Evolutionary conservation across 345 rosid species (phyloP).

Genomic region (Hibiscus trionum): DNA sequence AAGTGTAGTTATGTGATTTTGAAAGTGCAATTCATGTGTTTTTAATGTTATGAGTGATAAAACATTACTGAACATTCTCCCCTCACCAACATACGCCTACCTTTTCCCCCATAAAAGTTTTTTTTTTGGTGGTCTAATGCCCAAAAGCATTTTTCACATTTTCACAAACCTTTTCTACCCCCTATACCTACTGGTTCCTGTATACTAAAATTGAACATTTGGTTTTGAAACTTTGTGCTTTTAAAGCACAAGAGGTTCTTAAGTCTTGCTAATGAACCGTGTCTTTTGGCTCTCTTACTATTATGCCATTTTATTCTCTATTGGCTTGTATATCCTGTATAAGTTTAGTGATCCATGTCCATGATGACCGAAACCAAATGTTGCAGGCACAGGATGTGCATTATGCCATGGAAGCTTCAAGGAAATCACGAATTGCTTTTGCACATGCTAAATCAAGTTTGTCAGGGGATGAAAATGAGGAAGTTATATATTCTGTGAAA

Average conservation of each 20-base stretch:
- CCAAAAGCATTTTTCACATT: not conserved
- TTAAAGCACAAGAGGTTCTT: not conserved
- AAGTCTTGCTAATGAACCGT: not conserved
- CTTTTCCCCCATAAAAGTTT: not conserved
- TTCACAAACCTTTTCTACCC: not conserved
- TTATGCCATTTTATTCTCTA: not conserved
- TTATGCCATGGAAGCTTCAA: slow-evolving; percentile 93
- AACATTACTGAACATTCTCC: not conserved
- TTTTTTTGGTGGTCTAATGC: not conserved
- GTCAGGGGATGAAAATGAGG: slow-evolving; percentile 48
- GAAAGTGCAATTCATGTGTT: not conserved
- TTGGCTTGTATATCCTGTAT: not conserved
- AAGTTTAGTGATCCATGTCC: too few species aligned
- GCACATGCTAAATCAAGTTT: slow-evolving; percentile 44
- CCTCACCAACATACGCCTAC: not conserved
- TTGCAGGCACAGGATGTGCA: slow-evolving; percentile 73
- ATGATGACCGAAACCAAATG: too few species aligned
- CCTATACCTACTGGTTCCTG: not conserved
- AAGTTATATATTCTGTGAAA: slow-evolving; percentile 55
- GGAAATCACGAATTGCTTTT: slow-evolving; percentile 65
- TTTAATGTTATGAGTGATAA: not conserved
- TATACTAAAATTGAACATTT: too few species aligned
- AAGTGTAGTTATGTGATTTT: slow-evolving; percentile 32
- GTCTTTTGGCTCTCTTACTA: not conserved
- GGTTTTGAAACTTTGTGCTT: not conserved